phyloP scores from a whole-genome alignment of 2,329 filamentous ascomycete genomes.

The Ophiostoma fasciatum region DNA sequence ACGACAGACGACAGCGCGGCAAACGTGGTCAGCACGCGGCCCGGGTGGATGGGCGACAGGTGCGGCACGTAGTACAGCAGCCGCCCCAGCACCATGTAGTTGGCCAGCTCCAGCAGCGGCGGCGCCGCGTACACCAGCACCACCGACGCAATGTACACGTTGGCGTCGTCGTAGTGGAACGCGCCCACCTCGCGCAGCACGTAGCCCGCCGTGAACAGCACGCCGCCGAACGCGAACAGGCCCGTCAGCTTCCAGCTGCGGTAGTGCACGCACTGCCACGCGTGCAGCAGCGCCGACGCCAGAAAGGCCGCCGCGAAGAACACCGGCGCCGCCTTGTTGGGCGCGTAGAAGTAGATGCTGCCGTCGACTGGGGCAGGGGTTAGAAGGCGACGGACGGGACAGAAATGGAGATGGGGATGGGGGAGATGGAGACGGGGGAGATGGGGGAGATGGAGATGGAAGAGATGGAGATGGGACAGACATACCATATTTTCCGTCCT shows the following conservation, averaged over 20 bases:
- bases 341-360: slow-evolving; percentile 19
- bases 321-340: slow-evolving; percentile 22
- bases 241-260: slow-evolving; percentile 34
- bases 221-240: slow-evolving; percentile 30
- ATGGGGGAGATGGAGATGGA: not conserved
- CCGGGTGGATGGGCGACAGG: slow-evolving; percentile 36
- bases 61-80: slow-evolving; percentile 48
- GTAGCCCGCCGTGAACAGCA: slow-evolving; percentile 36
- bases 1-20: slow-evolving; percentile 31
- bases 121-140: slow-evolving; percentile 23
- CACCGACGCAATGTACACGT: slow-evolving; percentile 25
- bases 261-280: slow-evolving; percentile 25
- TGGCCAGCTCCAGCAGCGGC: slow-evolving; percentile 46
- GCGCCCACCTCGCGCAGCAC: slow-evolving; percentile 30
- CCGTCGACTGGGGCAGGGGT: slow-evolving; percentile 10
- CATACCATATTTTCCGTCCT: slow-evolving; percentile 8
- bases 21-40: slow-evolving; percentile 30
- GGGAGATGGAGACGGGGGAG: not conserved
- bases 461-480: not conserved
- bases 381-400: no score
- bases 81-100: slow-evolving; percentile 49
- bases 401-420: no score
- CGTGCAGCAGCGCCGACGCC: slow-evolving; percentile 16
- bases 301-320: slow-evolving; percentile 21
- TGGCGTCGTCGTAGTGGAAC: slow-evolving; percentile 27